phyloP scores from a whole-genome alignment of 1,139 yeast genomes.

The Dujonia santamariae region DNA sequence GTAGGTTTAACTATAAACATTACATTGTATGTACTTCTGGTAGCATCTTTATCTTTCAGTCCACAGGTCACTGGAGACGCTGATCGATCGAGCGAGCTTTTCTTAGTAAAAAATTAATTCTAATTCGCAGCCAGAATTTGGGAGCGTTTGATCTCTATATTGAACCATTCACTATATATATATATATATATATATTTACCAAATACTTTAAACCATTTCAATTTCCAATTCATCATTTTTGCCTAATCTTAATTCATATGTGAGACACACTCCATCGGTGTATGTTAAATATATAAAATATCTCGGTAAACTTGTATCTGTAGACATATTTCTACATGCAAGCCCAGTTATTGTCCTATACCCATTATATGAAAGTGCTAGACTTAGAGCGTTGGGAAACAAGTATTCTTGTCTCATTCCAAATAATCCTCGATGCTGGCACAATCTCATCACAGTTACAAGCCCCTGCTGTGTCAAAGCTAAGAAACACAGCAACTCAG shows the following conservation, averaged over 20 bases:
- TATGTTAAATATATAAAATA: conserved; percentile 28
- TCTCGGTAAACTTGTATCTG: conserved; percentile 15
- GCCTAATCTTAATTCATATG: conserved; percentile 18
- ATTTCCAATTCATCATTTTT: conserved; percentile 3
- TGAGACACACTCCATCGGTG: conserved; percentile 31
- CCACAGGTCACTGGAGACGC: too few species aligned
- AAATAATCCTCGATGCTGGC: conserved; percentile 52
- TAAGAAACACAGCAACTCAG: conserved; percentile 51
- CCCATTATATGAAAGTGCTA: conserved; percentile 26
- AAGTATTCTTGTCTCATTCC: conserved; percentile 62
- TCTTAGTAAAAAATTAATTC: too few species aligned
- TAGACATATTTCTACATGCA: conserved; percentile 22
- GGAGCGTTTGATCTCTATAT: too few species aligned
- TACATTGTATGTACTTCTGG: too few species aligned
- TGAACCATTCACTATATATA: neutral
- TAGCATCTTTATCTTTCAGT: too few species aligned
- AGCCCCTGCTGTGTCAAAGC: conserved; percentile 59
- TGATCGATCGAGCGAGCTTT: too few species aligned
- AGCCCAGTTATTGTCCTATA: conserved; percentile 34
- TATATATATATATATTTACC: too few species aligned
- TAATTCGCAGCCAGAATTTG: too few species aligned
- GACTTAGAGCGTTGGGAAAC: conserved; percentile 40
- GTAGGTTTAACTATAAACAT: too few species aligned
- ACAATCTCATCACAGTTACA: conserved; percentile 55
- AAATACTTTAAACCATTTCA: neutral